Evolutionary conservation across 345 rosid species (phyloP), one percentile per base, ranked within the genome.

Genomic region (Lumnitzera racemosa): DNA sequence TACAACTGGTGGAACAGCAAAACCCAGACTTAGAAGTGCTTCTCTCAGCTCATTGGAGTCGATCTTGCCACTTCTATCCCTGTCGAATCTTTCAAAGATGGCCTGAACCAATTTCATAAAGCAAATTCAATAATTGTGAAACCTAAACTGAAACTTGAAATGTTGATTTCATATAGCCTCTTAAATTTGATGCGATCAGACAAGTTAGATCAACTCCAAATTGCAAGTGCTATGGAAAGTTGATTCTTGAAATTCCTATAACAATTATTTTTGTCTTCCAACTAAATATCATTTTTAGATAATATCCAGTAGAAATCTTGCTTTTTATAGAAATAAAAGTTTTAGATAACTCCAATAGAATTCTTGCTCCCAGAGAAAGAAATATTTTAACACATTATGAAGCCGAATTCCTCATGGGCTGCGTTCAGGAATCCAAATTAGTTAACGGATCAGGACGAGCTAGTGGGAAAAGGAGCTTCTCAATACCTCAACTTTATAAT

Each of bases 31-130:
- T 65, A 79, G 15, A n/a, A 94, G 83, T 15, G 99, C 99, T 2
- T 87, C 96, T 49, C 88, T 69, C 74, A 94, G 75, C 83, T 94
- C 99, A 59, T 80, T 84, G 1, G 70, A 50, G 67, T 94, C 97
- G 14, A 94, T 87, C 65, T 64, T 90, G 2, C 95, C 99, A 53
- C 97, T 94, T 75, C 89, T 78, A 55, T 94, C 99, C 66, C 83
- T 69, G 57, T 94, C 99, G 55, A 84, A 88, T 67, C 79, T 83
- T 79, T 87, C 97, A 47, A 94, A 94, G 36, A 86, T 88, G 2
- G 65, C 76, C 99, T 94, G 74, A 53, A 71, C 23, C 55, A 52
- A 51, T 41, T 62, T 51, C 24, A 20, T 11, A 15, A n/a, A 17
- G 24, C 56, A 53, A 2, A 53, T 15, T 50, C 53, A 50, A 50